A percentile compares a stretch with the other conserved stretches of the same genome.
Evolutionary conservation across 106 monocot species (phyloP).

Genomic region (Dendrobium officinale): DNA sequence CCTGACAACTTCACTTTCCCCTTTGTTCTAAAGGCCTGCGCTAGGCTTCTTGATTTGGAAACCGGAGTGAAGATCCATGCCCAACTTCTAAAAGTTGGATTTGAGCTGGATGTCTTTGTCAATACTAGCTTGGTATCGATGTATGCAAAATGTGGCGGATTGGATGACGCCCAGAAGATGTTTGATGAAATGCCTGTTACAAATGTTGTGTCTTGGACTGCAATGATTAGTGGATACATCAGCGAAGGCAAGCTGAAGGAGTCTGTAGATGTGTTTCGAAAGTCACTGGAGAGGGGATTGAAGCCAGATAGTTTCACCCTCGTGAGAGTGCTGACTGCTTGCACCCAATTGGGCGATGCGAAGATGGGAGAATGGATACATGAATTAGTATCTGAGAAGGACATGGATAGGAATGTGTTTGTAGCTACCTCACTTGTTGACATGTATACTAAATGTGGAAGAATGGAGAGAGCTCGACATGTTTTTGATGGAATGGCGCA

Average conservation of each 20-base stretch:
- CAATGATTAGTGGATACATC: slow-evolving; percentile 54
- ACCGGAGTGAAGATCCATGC: slow-evolving; percentile 40
- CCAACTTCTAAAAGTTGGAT: slow-evolving; percentile 45
- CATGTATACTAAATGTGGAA: slow-evolving; percentile 75
- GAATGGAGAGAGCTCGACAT: slow-evolving; percentile 37
- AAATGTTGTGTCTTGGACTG: slow-evolving; percentile 61
- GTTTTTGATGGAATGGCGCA: slow-evolving; percentile 59
- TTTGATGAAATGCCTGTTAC: slow-evolving; percentile 59
- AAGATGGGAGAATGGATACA: slow-evolving; percentile 39
- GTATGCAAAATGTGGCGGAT: slow-evolving; percentile 49
- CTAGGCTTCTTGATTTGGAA: slow-evolving; percentile 21
- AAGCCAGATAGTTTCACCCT: slow-evolving; percentile 56
- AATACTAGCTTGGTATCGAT: slow-evolving; percentile 42
- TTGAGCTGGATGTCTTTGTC: slow-evolving; percentile 33
- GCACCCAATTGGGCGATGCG: slow-evolving; percentile 40
- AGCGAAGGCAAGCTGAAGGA: slow-evolving; percentile 21
- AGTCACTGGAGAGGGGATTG: slow-evolving; percentile 30
- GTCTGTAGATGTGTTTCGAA: slow-evolving; percentile 33
- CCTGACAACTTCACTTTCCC: slow-evolving; percentile 72
- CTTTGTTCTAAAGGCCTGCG: slow-evolving; percentile 65
- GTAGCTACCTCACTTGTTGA: slow-evolving; percentile 60
- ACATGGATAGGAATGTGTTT: slow-evolving; percentile 39
- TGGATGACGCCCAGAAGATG: slow-evolving; percentile 35
- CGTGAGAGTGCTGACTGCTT: slow-evolving; percentile 46
- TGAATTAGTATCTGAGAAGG: slow-evolving; percentile 24